Evolutionary conservation across 305 asterid genomes (phyloP).

Genomic region (Solanum hybrid): DNA sequence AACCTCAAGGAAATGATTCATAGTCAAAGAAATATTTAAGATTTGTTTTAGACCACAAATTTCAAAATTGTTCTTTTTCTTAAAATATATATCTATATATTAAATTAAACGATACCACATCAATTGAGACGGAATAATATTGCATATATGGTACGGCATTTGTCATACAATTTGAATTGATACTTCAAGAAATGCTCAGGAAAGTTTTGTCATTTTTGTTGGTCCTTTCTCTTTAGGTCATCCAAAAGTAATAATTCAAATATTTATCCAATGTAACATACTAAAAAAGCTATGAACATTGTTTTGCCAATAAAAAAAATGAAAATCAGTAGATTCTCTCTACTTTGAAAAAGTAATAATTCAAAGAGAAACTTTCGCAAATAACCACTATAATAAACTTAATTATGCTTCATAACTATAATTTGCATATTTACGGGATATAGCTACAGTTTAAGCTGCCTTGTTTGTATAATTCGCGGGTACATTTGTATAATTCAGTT

Average conservation of each 20-base stretch:
- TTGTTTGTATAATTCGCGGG: no score
- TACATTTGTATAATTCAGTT: no score
- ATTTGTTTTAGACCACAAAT: neutral
- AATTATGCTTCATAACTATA: no score
- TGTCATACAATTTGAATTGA: neutral
- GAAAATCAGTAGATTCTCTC: neutral
- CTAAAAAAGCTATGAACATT: neutral
- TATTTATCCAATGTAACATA: neutral
- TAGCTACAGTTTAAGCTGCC: no score
- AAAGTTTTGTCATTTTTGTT: neutral
- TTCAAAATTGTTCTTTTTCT: no score
- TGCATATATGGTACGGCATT: no score
- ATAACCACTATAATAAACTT: no score
- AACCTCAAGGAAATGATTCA: neutral
- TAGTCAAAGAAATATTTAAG: neutral
- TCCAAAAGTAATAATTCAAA: neutral
- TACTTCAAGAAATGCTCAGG: neutral
- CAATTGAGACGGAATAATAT: no score
- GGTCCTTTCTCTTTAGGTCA: neutral
- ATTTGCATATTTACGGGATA: no score
- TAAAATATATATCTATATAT: no score
- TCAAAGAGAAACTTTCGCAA: no score
- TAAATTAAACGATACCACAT: neutral
- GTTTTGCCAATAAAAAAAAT: neutral
- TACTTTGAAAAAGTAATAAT: neutral